Evolutionary conservation across 2,329 filamentous ascomycete species (phyloP).

Genomic region (Pseudogymnoascus sp.): DNA sequence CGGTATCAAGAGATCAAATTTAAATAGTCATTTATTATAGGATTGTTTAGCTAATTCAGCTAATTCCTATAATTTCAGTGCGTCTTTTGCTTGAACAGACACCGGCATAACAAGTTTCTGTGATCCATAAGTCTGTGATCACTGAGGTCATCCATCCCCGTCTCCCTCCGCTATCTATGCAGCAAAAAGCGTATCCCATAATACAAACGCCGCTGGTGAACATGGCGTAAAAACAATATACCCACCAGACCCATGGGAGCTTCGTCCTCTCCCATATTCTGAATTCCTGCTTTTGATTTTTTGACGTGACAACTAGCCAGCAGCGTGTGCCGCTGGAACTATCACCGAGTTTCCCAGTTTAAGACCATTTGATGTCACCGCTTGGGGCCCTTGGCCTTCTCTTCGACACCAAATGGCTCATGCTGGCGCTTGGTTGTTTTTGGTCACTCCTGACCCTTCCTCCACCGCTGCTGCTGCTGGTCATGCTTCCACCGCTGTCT

Average conservation of each 20-base stretch:
- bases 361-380: slow-evolving; percentile 28
- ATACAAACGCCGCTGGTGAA: slow-evolving; percentile 4
- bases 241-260: neutral
- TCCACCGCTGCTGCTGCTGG: slow-evolving; percentile 11
- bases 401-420: slow-evolving; percentile 16
- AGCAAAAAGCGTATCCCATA: neutral
- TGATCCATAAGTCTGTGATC: slow-evolving; percentile 5
- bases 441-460: slow-evolving; percentile 18
- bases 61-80: slow-evolving; percentile 6
- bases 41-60: neutral
- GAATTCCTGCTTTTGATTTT: neutral
- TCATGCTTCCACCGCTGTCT: slow-evolving; percentile 15
- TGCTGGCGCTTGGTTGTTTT: slow-evolving; percentile 13
- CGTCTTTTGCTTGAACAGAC: slow-evolving; percentile 1
- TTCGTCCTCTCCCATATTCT: neutral
- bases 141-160: neutral
- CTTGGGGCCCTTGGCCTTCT: slow-evolving; percentile 23
- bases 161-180: neutral
- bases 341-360: slow-evolving; percentile 6
- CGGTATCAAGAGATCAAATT: neutral
- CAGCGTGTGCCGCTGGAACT: neutral
- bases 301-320: neutral
- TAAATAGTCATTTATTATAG: slow-evolving; percentile 5
- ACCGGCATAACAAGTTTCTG: neutral
- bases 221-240: slow-evolving; percentile 6